A percentile compares a stretch with the other conserved stretches of the same genome.
Conservation (phyloP, 768 basidiomycete species). For the Naganishia randhawae region DNA sequence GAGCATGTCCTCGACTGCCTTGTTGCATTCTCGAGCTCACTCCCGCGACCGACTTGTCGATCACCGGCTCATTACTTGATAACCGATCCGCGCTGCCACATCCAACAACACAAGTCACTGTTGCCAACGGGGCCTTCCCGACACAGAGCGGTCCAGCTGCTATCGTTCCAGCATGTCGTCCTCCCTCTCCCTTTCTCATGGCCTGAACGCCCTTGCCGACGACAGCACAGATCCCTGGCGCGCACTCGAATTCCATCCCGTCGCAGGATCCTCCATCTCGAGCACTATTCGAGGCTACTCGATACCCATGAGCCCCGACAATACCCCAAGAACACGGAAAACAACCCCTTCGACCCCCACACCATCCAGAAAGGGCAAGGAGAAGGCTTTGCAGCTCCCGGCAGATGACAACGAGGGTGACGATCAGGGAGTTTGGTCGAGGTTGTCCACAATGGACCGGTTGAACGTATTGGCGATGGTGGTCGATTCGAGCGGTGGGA, state of each 20-base stretch:
- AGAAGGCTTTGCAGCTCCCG: background rate
- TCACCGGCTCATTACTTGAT: no score
- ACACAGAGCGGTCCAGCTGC: no score
- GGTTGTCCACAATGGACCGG: slow-evolving; percentile 2
- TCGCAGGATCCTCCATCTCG: background rate
- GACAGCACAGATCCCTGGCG: slow-evolving; percentile 8
- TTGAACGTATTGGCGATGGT: slow-evolving; percentile 13
- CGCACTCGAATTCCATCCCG: background rate
- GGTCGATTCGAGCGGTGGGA: slow-evolving; percentile 21
- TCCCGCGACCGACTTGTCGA: background rate
- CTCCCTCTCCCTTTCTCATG: background rate
- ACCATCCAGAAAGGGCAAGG: slow-evolving; percentile 12
- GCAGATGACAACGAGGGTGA: background rate
- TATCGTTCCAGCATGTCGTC: background rate
- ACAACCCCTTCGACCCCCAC: background rate
- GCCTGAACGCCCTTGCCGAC: background rate
- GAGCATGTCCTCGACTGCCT: background rate
- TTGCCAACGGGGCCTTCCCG: no score
- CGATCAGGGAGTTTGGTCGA: slow-evolving; percentile 6
- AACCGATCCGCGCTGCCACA: background rate
- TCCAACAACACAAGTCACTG: no score
- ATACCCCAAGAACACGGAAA: background rate
- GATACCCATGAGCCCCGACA: slow-evolving; percentile 3
- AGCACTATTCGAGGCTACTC: background rate
- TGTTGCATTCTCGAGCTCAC: background rate